phyloP scores from a whole-genome alignment of 1,284 basidiomycete species.

The Earliella scabrosa region DNA sequence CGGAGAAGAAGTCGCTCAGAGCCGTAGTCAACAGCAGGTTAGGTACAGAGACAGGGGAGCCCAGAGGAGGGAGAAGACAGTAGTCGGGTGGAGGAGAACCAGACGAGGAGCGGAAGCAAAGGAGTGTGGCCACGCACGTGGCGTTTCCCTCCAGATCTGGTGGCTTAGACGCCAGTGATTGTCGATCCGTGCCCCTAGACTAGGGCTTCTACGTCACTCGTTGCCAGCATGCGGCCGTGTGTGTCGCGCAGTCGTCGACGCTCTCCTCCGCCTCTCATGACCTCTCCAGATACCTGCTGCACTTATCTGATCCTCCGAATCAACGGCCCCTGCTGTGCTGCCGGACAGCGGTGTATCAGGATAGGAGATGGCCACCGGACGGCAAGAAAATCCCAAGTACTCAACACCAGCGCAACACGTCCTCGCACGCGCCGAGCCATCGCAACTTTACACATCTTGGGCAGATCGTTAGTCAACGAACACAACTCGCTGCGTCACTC shows the following conservation, averaged over 20 bases:
- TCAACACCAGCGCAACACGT: not conserved
- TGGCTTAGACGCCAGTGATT: not conserved
- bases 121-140: conserved; percentile 9
- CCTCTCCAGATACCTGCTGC: not conserved
- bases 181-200: conserved; percentile 3
- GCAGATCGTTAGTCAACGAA: conserved; percentile 9
- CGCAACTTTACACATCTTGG: not conserved
- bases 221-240: not conserved
- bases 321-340: not conserved
- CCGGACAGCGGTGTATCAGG: not conserved
- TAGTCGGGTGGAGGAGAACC: not conserved
- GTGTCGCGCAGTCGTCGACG: not conserved
- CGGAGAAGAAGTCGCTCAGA: not conserved
- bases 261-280: not conserved
- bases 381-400: not conserved
- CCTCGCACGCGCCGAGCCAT: not conserved
- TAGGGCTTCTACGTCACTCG: not conserved
- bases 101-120: not conserved
- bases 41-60: too few species aligned
- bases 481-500: conserved; percentile 7
- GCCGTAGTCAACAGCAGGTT: not conserved
- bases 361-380: not conserved
- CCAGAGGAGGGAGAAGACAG: not conserved
- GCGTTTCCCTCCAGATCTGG: conserved; percentile 20
- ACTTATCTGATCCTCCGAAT: not conserved